Evolutionary conservation across 2,329 filamentous ascomycete species (phyloP).

Genomic region (Westerdykella sp.): DNA sequence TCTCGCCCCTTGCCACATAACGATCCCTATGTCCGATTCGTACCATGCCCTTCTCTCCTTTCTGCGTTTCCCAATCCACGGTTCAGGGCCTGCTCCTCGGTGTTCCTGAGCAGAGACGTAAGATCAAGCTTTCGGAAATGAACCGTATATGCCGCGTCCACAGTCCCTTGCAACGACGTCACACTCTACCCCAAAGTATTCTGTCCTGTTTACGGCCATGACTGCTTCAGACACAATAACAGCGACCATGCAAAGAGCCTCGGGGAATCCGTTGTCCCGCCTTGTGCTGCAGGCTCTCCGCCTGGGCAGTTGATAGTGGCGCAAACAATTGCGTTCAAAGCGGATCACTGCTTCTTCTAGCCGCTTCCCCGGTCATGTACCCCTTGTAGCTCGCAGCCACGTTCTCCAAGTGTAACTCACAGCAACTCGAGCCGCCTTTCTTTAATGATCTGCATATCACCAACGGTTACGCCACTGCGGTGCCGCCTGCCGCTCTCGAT

Average conservation of each 20-base stretch:
- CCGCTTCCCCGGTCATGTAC: constrained; percentile 21
- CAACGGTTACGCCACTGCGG: constrained; percentile 12
- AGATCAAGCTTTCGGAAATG: constrained; percentile 16
- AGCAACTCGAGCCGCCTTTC: background rate
- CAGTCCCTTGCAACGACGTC: constrained; percentile 18
- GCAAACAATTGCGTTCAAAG: constrained; percentile 5
- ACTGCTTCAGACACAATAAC: background rate
- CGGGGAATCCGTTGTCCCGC: background rate
- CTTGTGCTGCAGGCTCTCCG: constrained; percentile 1
- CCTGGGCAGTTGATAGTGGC: constrained; percentile 9
- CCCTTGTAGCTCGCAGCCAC: constrained; percentile 4
- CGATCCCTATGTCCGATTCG: constrained; percentile 14
- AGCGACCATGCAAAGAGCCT: constrained; percentile 3
- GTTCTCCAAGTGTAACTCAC: constrained; percentile 1
- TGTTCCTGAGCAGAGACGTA: constrained; percentile 2
- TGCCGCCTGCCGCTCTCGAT: constrained; percentile 12
- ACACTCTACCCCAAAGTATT: constrained; percentile 5
- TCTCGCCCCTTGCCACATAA: constrained; percentile 9
- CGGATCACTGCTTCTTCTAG: constrained; percentile 19
- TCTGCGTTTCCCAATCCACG: background rate
- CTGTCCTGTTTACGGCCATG: background rate
- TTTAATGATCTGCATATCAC: constrained; percentile 17
- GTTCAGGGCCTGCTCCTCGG: constrained; percentile 7
- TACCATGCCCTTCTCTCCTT: constrained; percentile 2
- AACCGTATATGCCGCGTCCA: constrained; percentile 17